Evolutionary conservation across 805 yeast species (phyloP).

Genomic region (Lipomyces japonicus): DNA sequence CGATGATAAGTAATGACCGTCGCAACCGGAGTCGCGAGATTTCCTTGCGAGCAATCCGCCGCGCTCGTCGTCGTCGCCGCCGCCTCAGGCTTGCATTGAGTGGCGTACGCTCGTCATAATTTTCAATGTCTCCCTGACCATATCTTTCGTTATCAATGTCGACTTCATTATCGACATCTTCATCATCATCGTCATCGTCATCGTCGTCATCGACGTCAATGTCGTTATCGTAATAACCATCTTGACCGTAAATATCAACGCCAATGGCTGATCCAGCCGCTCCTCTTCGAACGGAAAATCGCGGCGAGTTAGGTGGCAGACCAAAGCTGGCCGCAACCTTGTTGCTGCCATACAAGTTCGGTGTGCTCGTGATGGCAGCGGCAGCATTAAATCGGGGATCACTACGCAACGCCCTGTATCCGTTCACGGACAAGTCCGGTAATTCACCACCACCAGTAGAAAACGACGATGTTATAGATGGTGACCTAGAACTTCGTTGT

Average conservation of each 20-base stretch:
- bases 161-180: constrained; percentile 48
- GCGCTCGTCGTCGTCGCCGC: not conserved
- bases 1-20: constrained; percentile 11
- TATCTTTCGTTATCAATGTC: constrained; percentile 47
- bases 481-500: constrained; percentile 14
- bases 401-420: not conserved
- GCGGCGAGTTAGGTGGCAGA: constrained; percentile 6
- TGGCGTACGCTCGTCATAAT: constrained; percentile 38
- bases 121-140: constrained; percentile 31
- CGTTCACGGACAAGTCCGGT: not conserved
- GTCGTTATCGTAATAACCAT: constrained; percentile 58
- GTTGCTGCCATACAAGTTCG: constrained; percentile 38
- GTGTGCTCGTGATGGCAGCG: too few relatives aligned
- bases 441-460: not conserved
- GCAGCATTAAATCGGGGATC: too few relatives aligned
- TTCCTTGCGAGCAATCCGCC: not conserved
- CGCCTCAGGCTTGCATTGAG: constrained; percentile 21
- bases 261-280: constrained; percentile 39
- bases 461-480: constrained; percentile 11
- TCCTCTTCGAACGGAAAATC: constrained; percentile 51
- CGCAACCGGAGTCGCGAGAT: too few relatives aligned
- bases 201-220: constrained; percentile 46
- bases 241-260: constrained; percentile 34
- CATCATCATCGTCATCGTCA: constrained; percentile 41
- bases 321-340: too few relatives aligned